Conservation (phyloP, 352 stramenopile genomes). For the Pythium myriotylum region DNA sequence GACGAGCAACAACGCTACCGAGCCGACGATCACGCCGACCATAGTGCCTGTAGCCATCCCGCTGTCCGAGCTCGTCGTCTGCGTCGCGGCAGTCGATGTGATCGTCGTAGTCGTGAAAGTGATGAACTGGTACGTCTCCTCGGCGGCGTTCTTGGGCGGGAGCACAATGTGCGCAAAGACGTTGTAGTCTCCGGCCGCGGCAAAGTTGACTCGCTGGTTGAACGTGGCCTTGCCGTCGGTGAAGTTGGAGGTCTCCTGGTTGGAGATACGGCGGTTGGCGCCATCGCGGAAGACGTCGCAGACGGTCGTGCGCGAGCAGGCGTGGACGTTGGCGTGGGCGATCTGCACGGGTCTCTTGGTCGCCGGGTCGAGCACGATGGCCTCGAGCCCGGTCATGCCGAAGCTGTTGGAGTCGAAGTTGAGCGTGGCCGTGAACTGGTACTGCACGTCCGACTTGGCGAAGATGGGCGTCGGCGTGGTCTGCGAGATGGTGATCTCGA, state of each 20-base stretch:
- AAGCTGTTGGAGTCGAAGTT: constrained; percentile 72
- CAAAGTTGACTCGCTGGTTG: constrained; percentile 59
- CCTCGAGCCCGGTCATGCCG: constrained; percentile 61
- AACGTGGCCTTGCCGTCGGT: constrained; percentile 64
- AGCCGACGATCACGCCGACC: constrained; percentile 51
- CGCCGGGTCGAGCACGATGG: constrained; percentile 51
- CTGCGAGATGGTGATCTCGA: constrained; percentile 59
- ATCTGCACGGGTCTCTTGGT: constrained; percentile 67
- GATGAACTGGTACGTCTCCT: constrained; percentile 80
- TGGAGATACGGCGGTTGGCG: constrained; percentile 61
- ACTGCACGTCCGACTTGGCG: constrained; percentile 46
- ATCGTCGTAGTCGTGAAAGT: constrained; percentile 61
- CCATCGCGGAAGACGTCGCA: constrained; percentile 78
- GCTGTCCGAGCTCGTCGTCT: background rate
- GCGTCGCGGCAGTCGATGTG: background rate
- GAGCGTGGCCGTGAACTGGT: constrained; percentile 74
- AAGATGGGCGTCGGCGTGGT: constrained; percentile 40
- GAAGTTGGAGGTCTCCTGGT: constrained; percentile 80
- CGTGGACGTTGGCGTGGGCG: constrained; percentile 77
- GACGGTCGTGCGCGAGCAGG: constrained; percentile 63
- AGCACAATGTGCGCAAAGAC: constrained; percentile 82
- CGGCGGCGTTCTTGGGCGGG: constrained; percentile 46
- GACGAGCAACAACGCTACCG: constrained; percentile 40
- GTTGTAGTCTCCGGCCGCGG: constrained; percentile 55
- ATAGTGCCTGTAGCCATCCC: constrained; percentile 46